Evolutionary conservation across 345 rosid genomes (phyloP), one percentile per base, ranked within the genome.

Genomic region (Lepidium africanum): DNA sequence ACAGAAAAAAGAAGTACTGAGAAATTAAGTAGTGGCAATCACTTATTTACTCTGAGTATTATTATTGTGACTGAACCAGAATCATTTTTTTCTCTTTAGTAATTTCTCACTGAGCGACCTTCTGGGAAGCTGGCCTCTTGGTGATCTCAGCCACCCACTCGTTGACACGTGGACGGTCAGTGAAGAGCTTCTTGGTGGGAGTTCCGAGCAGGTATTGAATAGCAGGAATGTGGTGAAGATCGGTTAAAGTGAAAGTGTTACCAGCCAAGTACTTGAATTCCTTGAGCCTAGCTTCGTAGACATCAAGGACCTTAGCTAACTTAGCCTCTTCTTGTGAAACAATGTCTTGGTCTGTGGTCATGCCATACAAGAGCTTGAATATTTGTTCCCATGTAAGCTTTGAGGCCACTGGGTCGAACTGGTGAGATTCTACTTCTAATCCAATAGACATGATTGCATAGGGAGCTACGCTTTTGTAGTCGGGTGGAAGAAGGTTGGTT

Each of bases 191-290:
- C 70, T 79, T 79, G 53, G 67, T 41, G 8, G 62, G 86, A 4
- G 87, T 87, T 53, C 23, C 65, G 73, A 82, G 40, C 78, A 89
- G 53, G 41, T 25, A 51, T 4, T 56, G 76, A 9, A 84, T 27
- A 70, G 8, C 73, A 0, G 97, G 96, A 35, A 89, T 67, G 75
- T 91, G 92, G 78, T 91, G 88, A 64, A 91, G 74, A 75, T 91
- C 96, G 0, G 85, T 89, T 64, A 89, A 71, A 70, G 89, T 82
- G 73, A 83, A 91, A 78, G 70, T 33, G 21, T 84, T 83, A 19
- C 87, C 69, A 7, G 82, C 96, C 80, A 89, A 42, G 71, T 87
- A 89, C 82, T 89, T 92, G 17, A 86, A 74, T 70, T 75, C 37
- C 21, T 79, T 21, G 66, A 88, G 73, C 21, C 92, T 75, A 47